Base-by-base conservation (phyloP, 1,284 basidiomycete genomes). In the Microbotryum saponariae region DNA sequence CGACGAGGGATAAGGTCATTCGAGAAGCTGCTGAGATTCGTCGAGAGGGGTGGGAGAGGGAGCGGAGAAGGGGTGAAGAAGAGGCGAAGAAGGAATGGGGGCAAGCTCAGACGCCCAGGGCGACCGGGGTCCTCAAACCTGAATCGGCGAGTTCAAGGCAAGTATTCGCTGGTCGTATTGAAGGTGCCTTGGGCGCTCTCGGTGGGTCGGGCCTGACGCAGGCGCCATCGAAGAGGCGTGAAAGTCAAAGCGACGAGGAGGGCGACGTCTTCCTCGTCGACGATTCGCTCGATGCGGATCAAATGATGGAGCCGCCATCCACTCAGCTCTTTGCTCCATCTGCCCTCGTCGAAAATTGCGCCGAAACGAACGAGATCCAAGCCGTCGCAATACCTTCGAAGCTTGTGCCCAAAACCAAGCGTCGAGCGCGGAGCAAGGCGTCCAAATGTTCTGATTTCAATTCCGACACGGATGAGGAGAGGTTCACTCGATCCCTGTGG, bases 261-360 rank as follows among this genome's bases (percentile, higher is more conserved):
- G 58, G 49, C 29, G 48, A 21, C 54, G 44, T 16, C 42, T 29
- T 23, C 10, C 2, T n/a, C 42, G 9, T 37, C 20, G 18, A 27
- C 20, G 27, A 47, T 9, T 29, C 20, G 12, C 33, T 44, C 33
- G 55, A 25, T n/a, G 25, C 33, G 46, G 21, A n/a, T 18, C 53
- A 58, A n/a, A 20, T 50, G 18, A 42, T 23, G n/a, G 14, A 16
- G n/a, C 63, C 53, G 0, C 64, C 58, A 0, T 44, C 62, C 42
- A 68, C 67, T 10, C 67, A 68, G 47, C 42, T 33, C 7, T 62
- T 68, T 47, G 60, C 58, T 47, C 52, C 51, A 4, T 64, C 62
- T 0, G 14, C 7, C 4, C 45, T 68, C 14, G 61, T 56, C 4
- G 25, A 46, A 10, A 47, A 54, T 10, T 52, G 8, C 42, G 46